phyloP scores from a whole-genome alignment of 148 eudicot genomes.

The Vaccinium macrocarpon region DNA sequence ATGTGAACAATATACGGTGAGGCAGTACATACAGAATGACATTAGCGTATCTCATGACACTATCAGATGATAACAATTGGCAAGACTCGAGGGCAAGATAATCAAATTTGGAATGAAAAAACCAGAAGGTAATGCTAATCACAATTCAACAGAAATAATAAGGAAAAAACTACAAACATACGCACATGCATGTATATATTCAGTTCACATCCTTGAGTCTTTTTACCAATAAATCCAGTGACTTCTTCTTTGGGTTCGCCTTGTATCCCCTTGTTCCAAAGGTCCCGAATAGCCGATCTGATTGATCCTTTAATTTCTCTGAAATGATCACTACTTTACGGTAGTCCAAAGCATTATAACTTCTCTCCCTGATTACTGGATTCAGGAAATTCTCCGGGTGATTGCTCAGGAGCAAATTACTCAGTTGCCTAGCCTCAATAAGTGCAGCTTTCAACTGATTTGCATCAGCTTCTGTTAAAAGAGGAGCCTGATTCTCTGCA shows the following conservation, averaged over 20 bases:
- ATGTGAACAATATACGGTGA: conserved; percentile 29
- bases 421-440: conserved; percentile 75
- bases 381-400: conserved; percentile 89
- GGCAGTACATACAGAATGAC: conserved; percentile 43
- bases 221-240: conserved; percentile 80
- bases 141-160: conserved; percentile 28
- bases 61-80: conserved; percentile 22
- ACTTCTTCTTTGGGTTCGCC: conserved; percentile 86
- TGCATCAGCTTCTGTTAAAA: conserved; percentile 68
- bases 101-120: conserved; percentile 30
- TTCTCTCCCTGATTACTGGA: conserved; percentile 88
- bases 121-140: conserved; percentile 23
- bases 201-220: conserved; percentile 90
- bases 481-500: conserved; percentile 67
- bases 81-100: conserved; percentile 14
- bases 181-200: conserved; percentile 37
- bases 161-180: conserved; percentile 24
- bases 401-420: conserved; percentile 80
- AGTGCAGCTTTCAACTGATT: conserved; percentile 63
- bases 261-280: conserved; percentile 75
- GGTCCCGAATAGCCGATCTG: conserved; percentile 70
- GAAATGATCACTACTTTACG: conserved; percentile 77
- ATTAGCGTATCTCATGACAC: conserved; percentile 28
- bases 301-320: conserved; percentile 84
- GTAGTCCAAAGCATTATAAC: conserved; percentile 81